A percentile compares a stretch with the other conserved stretches of the same genome.
Evolutionary conservation across 2,329 filamentous ascomycete genomes (phyloP).

Genomic region (Hypoxylon sp.): DNA sequence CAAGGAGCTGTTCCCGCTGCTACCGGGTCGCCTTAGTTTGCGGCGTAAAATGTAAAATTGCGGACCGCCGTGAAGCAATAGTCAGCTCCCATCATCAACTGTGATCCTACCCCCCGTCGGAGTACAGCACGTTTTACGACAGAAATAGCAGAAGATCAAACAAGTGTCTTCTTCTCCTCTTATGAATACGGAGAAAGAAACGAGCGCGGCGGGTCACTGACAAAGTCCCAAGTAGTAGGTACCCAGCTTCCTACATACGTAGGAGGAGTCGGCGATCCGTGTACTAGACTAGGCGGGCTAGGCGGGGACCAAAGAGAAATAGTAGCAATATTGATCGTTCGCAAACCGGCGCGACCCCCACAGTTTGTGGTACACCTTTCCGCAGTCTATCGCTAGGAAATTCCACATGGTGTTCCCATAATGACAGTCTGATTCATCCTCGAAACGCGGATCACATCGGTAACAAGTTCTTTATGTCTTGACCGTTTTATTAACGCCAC

Average conservation of each 20-base stretch:
- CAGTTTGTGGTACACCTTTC: conserved; percentile 29
- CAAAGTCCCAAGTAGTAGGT: conserved; percentile 15
- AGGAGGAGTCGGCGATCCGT: conserved; percentile 21
- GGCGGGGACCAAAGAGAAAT: conserved; percentile 9
- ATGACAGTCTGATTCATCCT: conserved; percentile 33
- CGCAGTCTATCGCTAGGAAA: conserved; percentile 23
- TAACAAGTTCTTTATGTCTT: conserved; percentile 5
- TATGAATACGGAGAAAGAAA: conserved; percentile 26
- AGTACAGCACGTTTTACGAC: conserved; percentile 28
- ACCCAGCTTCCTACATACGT: conserved; percentile 15
- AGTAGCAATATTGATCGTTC: conserved; percentile 5
- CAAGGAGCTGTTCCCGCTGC: conserved; percentile 33
- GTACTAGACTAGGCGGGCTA: conserved; percentile 19
- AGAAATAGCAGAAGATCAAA: conserved; percentile 31
- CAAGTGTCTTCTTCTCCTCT: conserved; percentile 14
- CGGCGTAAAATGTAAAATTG: conserved; percentile 17
- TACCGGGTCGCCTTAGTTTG: conserved; percentile 30
- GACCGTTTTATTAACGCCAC: conserved; percentile 31
- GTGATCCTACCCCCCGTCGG: conserved; percentile 10
- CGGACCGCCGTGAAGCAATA: conserved; percentile 8
- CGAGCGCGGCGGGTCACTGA: conserved; percentile 25
- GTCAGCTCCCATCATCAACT: conserved; percentile 25
- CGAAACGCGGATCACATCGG: conserved; percentile 9
- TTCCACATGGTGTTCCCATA: conserved; percentile 14
- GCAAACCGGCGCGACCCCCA: conserved; percentile 33